phyloP scores from a whole-genome alignment of 305 asterid genomes.

The Petunia hybrid region DNA sequence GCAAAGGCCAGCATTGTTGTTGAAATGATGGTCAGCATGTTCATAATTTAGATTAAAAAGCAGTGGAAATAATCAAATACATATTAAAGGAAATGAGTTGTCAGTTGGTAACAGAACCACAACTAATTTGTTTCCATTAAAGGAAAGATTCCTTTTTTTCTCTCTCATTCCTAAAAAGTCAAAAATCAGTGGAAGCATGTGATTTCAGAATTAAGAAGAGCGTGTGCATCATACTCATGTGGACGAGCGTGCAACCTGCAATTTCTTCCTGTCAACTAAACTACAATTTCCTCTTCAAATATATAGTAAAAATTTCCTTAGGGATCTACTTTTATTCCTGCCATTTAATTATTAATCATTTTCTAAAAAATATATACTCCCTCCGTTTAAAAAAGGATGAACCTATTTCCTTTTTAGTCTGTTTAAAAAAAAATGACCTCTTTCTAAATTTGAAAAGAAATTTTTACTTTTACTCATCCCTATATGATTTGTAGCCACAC shows the following conservation, averaged over 20 bases:
- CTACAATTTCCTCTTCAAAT: neutral
- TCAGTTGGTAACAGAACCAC: conserved; percentile 34
- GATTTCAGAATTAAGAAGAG: conserved; percentile 38
- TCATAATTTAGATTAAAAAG: conserved; percentile 17
- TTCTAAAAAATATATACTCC: too few relatives aligned
- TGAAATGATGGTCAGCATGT: conserved; percentile 23
- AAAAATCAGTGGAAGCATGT: conserved; percentile 45
- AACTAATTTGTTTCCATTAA: conserved; percentile 54
- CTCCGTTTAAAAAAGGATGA: too few relatives aligned
- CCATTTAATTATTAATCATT: too few relatives aligned
- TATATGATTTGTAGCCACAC: too few relatives aligned
- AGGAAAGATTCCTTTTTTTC: conserved; percentile 56
- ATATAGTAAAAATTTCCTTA: too few relatives aligned
- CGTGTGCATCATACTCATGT: conserved; percentile 59
- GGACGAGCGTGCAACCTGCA: conserved; percentile 44
- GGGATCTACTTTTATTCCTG: too few relatives aligned
- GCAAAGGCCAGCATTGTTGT: neutral
- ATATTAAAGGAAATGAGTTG: conserved; percentile 8
- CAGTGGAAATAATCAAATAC: conserved; percentile 10
- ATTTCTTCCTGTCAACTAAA: conserved; percentile 23
- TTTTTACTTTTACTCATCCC: too few relatives aligned
- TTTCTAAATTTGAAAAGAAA: too few relatives aligned
- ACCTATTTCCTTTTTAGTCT: too few relatives aligned
- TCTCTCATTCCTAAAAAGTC: conserved; percentile 34
- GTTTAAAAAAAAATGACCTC: too few relatives aligned